These are phyloP conservation scores for Cenchrus fungigraminus DNA, from an alignment of 176 grass and related monocot species.

Conservation along the genomic window DNA sequence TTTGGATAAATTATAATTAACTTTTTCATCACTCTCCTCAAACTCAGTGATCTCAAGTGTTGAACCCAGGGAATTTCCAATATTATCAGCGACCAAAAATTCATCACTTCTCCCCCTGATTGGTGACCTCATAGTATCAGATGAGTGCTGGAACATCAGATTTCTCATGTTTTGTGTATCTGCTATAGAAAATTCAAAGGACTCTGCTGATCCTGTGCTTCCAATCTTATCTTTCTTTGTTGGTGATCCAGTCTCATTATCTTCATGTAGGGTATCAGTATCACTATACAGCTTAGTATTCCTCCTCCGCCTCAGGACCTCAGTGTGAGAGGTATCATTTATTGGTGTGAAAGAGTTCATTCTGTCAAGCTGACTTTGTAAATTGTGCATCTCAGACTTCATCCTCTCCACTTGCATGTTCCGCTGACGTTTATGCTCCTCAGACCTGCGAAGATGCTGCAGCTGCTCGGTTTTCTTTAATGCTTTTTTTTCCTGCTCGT, in stretches of 20 bases:
- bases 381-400: conserved; percentile 97
- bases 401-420: conserved; percentile 97
- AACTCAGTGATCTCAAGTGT: conserved; percentile 82
- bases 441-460: conserved; percentile 80
- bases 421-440: conserved; percentile 80
- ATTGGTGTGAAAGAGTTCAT: conserved; percentile 71
- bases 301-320: conserved; percentile 79
- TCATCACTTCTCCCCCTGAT: conserved; percentile 60
- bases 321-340: conserved; percentile 46
- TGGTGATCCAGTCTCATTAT: conserved; percentile 51
- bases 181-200: conserved; percentile 66
- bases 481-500: conserved; percentile 93
- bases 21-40: conserved; percentile 52
- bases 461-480: conserved; percentile 90
- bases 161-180: conserved; percentile 49
- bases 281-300: conserved; percentile 35
- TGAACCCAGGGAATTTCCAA: conserved; percentile 56
- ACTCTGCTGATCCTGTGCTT: conserved; percentile 47
- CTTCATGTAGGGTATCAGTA: conserved; percentile 29
- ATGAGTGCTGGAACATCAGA: conserved; percentile 44
- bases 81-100: conserved; percentile 57
- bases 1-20: conserved; percentile 55
- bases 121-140: conserved; percentile 51
- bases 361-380: conserved; percentile 88
- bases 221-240: conserved; percentile 55